Percentiles rank a stretch among this genome's conserved stretches.
Evolutionary conservation across 163 green algal genomes (phyloP).

Genomic region (Chloromonas sp.): DNA sequence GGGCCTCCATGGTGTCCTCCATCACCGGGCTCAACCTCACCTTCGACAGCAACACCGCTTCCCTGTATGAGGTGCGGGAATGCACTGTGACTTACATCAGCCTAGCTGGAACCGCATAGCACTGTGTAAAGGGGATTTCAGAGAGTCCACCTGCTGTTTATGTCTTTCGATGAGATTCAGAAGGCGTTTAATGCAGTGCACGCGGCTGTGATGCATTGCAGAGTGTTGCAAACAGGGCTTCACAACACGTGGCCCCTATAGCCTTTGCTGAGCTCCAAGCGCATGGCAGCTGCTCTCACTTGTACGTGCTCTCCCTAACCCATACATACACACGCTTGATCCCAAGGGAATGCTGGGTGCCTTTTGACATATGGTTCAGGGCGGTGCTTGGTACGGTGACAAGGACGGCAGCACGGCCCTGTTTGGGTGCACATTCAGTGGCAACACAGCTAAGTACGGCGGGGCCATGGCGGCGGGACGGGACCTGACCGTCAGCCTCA

Average conservation of each 20-base stretch:
- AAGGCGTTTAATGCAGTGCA: too few relatives aligned
- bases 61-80: neutral
- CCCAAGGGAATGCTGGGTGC: too few relatives aligned
- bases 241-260: neutral
- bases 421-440: neutral
- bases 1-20: neutral
- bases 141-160: too few relatives aligned
- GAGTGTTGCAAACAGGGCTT: too few relatives aligned
- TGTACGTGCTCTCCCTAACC: too few relatives aligned
- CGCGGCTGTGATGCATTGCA: too few relatives aligned
- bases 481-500: neutral
- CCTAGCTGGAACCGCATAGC: too few relatives aligned
- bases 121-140: too few relatives aligned
- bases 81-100: neutral
- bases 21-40: neutral
- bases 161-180: too few relatives aligned
- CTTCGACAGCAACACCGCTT: neutral
- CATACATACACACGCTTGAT: too few relatives aligned
- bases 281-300: too few relatives aligned
- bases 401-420: conserved; percentile 14
- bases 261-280: too few relatives aligned
- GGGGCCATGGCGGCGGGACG: conserved; percentile 1
- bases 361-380: neutral
- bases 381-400: conserved; percentile 4
- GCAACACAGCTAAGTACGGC: conserved; percentile 5